phyloP scores from a whole-genome alignment of 1,284 basidiomycete genomes.

The Trichosporon coremiiforme region DNA sequence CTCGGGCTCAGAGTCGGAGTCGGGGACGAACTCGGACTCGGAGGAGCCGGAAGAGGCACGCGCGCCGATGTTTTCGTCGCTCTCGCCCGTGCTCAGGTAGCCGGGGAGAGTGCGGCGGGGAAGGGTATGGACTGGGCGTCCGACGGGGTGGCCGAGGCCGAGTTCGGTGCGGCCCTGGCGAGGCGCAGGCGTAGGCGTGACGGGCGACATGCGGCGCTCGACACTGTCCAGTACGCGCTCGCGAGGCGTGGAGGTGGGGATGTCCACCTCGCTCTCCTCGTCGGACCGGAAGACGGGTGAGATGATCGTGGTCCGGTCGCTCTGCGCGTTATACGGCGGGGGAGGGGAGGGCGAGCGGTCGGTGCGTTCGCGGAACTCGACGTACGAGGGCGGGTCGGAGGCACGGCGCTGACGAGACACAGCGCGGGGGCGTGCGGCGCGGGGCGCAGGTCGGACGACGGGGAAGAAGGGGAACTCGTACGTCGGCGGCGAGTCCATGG shows the following conservation, averaged over 20 bases:
- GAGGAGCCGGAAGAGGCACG: background rate
- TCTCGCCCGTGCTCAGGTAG: background rate
- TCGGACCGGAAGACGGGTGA: constrained; percentile 34
- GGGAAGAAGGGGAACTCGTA: constrained; percentile 30
- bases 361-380: background rate
- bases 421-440: background rate
- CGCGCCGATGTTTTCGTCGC: background rate
- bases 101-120: background rate
- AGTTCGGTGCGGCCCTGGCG: background rate
- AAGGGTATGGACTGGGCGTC: background rate
- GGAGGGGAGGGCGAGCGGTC: constrained; percentile 42
- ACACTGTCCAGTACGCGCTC: background rate
- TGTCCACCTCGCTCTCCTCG: background rate
- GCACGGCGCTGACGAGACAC: constrained; percentile 2
- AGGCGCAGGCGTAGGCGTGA: background rate
- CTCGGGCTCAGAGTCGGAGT: background rate
- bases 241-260: background rate
- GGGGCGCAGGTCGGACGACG: constrained; percentile 20
- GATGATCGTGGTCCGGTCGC: constrained; percentile 39
- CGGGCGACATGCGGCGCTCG: background rate
- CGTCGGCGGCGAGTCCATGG: constrained; percentile 20
- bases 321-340: constrained; percentile 50
- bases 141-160: background rate
- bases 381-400: constrained; percentile 28
- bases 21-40: background rate